Percentiles rank a stretch among this genome's conserved stretches.
Evolutionary conservation across 2,329 filamentous ascomycete species (phyloP).

Genomic region (Ampelomyces quisqualis): DNA sequence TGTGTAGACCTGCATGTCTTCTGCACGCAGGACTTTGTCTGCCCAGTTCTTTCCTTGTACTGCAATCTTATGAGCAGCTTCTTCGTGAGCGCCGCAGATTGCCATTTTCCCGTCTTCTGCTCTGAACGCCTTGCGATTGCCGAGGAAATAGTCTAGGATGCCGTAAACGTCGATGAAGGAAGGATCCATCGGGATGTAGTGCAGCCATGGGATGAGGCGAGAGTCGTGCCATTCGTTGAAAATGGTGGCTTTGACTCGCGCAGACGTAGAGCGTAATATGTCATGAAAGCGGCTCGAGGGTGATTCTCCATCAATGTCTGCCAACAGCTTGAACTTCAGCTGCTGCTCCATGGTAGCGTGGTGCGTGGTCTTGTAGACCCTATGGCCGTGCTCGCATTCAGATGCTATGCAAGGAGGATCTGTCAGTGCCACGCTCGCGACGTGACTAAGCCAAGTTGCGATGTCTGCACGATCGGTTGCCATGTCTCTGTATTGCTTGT

Average conservation of each 20-base stretch:
- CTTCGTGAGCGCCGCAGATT: constrained; percentile 50
- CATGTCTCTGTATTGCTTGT: too few species aligned
- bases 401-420: too few species aligned
- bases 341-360: too few species aligned
- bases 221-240: constrained; percentile 80
- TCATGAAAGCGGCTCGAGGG: constrained; percentile 57
- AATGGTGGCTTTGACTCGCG: constrained; percentile 69
- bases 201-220: constrained; percentile 69
- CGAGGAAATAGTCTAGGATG: constrained; percentile 75
- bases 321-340: too few species aligned
- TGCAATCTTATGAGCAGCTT: constrained; percentile 64
- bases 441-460: too few species aligned
- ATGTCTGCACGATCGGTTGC: too few species aligned
- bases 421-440: too few species aligned
- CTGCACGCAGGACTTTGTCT: constrained; percentile 64
- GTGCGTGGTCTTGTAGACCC: too few species aligned
- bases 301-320: constrained; percentile 21
- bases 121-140: constrained; percentile 26
- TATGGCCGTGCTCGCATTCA: too few species aligned
- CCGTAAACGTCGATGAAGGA: constrained; percentile 70
- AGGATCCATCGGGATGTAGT: constrained; percentile 79
- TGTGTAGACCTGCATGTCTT: constrained; percentile 78
- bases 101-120: not conserved
- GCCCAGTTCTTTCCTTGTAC: constrained; percentile 67
- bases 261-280: too few species aligned